Conservation (phyloP, 208 protist species). For the Kentomonas sorsogonicus region DNA sequence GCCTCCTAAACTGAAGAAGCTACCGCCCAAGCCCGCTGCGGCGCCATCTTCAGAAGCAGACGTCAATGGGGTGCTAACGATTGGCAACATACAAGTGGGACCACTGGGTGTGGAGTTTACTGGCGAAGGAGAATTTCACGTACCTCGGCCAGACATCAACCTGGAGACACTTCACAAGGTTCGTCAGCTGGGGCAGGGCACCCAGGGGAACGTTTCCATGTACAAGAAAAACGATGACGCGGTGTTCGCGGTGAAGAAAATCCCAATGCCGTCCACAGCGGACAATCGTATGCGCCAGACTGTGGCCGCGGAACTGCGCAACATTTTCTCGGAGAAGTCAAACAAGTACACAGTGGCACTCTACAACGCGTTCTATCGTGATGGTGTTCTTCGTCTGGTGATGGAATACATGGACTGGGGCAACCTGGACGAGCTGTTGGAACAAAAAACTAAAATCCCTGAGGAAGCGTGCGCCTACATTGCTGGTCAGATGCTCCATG, state of each 20-base stretch:
- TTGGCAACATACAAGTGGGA: slow-evolving; percentile 76
- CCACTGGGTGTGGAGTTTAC: slow-evolving; percentile 67
- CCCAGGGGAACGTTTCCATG: slow-evolving; percentile 75
- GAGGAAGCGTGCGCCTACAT: slow-evolving; percentile 66
- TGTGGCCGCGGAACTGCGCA: slow-evolving; percentile 75
- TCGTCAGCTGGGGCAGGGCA: slow-evolving; percentile 53
- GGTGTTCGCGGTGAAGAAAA: slow-evolving; percentile 78
- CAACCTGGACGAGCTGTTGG: slow-evolving; percentile 81
- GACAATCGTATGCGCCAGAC: slow-evolving; percentile 61
- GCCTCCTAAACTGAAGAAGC: slow-evolving; percentile 64
- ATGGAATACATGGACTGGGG: slow-evolving; percentile 91
- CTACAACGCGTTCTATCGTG: slow-evolving; percentile 83
- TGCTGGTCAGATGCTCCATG: slow-evolving; percentile 70
- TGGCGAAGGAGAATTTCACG: slow-evolving; percentile 67
- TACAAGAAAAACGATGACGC: slow-evolving; percentile 40
- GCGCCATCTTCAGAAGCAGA: slow-evolving; percentile 28
- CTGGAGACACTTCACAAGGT: slow-evolving; percentile 49
- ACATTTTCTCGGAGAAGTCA: slow-evolving; percentile 63
- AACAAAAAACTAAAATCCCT: slow-evolving; percentile 30
- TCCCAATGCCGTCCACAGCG: slow-evolving; percentile 52
- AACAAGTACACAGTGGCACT: slow-evolving; percentile 74
- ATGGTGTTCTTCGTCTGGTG: slow-evolving; percentile 57
- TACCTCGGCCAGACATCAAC: slow-evolving; percentile 54
- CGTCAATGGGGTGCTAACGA: slow-evolving; percentile 49
- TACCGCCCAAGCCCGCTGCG: slow-evolving; percentile 47